Evolutionary conservation across 495 filamentous ascomycete genomes (phyloP).

Genomic region (Clavariopsis aquatica): DNA sequence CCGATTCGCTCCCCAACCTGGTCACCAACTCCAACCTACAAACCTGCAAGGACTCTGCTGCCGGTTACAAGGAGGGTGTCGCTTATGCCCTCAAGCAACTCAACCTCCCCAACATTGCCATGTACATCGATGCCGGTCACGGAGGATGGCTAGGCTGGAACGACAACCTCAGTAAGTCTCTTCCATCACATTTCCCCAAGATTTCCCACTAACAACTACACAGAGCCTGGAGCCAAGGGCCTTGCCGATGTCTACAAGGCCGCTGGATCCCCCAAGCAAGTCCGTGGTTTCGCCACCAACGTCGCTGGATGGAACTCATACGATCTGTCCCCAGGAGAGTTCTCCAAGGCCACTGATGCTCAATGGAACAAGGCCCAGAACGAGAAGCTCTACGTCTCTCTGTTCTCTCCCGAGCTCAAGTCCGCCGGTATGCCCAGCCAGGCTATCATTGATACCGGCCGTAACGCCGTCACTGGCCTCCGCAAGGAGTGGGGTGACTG

Average conservation of each 20-base stretch:
- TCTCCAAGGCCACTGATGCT: constrained; percentile 35
- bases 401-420: constrained; percentile 62
- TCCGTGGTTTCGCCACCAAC: constrained; percentile 77
- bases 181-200: background rate
- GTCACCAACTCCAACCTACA: constrained; percentile 69
- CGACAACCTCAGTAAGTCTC: constrained; percentile 59
- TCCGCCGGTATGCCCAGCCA: constrained; percentile 66
- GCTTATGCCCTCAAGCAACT: constrained; percentile 71
- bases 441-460: constrained; percentile 70
- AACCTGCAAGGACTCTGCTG: constrained; percentile 64
- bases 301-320: constrained; percentile 77
- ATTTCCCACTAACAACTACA: background rate
- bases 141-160: constrained; percentile 84
- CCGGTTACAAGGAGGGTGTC: constrained; percentile 67
- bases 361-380: constrained; percentile 50
- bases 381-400: constrained; percentile 72
- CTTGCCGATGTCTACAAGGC: constrained; percentile 67
- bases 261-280: constrained; percentile 62
- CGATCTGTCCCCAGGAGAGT: constrained; percentile 42
- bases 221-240: constrained; percentile 64
- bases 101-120: constrained; percentile 74
- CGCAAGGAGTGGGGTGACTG: constrained; percentile 71
- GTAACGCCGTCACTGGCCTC: constrained; percentile 68
- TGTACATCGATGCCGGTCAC: constrained; percentile 83
- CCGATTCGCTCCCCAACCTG: constrained; percentile 78